Evolutionary conservation across 1,284 basidiomycete genomes (phyloP).

Genomic region (Tilletia indica): DNA sequence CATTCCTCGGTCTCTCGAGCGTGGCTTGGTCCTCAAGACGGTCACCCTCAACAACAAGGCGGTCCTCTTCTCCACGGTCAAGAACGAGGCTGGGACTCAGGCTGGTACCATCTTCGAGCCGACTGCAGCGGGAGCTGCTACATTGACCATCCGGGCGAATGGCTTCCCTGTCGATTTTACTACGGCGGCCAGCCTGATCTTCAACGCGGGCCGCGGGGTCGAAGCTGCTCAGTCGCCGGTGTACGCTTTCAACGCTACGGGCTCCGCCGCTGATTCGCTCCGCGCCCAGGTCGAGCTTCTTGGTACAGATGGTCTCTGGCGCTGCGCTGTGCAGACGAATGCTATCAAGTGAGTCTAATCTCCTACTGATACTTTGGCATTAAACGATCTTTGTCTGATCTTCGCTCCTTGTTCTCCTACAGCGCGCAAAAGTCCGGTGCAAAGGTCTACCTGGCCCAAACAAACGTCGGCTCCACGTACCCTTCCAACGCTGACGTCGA

Average conservation of each 20-base stretch:
- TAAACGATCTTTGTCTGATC: neutral
- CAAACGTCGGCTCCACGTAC: conserved; percentile 32
- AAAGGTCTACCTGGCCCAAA: conserved; percentile 29
- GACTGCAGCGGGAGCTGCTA: conserved; percentile 16
- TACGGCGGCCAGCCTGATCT: conserved; percentile 27
- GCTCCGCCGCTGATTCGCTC: conserved; percentile 25
- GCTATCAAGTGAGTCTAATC: conserved; percentile 25
- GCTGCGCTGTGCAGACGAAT: conserved; percentile 34
- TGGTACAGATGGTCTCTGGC: conserved; percentile 38
- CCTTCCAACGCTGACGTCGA: conserved; percentile 31
- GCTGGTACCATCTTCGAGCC: conserved; percentile 26
- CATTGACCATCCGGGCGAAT: neutral
- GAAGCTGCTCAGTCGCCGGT: neutral
- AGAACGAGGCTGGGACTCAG: conserved; percentile 37
- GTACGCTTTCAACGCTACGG: conserved; percentile 5
- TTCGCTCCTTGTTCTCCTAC: neutral
- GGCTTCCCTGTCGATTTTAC: conserved; percentile 3
- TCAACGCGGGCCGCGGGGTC: conserved; percentile 29
- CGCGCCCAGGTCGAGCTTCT: conserved; percentile 29
- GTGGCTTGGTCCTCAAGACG: neutral
- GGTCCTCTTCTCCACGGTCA: conserved; percentile 38
- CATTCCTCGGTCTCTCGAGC: conserved; percentile 21
- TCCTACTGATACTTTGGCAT: neutral
- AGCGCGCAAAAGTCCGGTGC: conserved; percentile 15
- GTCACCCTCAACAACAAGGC: conserved; percentile 23